Evolutionary conservation across 1,284 basidiomycete species (phyloP), one percentile per base, ranked within the genome.

Genomic region (Marasmius oreades): DNA sequence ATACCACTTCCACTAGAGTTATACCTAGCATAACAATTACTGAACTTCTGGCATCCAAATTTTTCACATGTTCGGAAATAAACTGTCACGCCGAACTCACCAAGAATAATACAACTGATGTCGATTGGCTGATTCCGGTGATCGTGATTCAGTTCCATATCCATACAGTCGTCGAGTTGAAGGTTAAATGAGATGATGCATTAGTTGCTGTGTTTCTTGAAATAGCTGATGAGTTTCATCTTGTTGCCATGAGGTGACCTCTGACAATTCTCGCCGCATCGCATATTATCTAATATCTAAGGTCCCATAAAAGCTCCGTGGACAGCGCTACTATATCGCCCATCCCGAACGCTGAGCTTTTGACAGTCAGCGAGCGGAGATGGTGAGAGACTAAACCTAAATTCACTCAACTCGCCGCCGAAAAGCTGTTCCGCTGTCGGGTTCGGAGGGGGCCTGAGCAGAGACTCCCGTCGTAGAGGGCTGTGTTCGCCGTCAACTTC

Each of bases 171-270:
- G 37, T 53, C 52, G 55, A 51, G 47, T 44, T 55, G 37, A 43
- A 42, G 24, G 18, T 34, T 53, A 53, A 34, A 42, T 33, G 43
- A 52, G 37, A 34, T 51, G 50, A 56, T 48, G 51, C 36, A 47
- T 33, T 48, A 53, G 52, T 57, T 53, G 55, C 51, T 53, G 51
- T n/a, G 36, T 37, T 42, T 18, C 43, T 22, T n/a, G 8, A 33
- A 24, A 28, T 44, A 37, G 28, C 11, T 26, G 52, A 11, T 53
- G 47, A 24, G 24, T 31, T 53, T 39, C 51, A 45, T 14, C 12
- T n/a, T n/a, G n/a, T n/a, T 36, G 31, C 11, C 22, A 24, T 16
- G n/a, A 45, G 11, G 44, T 24, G 23, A 10, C 28, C 28, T 10
- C 10, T 31, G 16, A 20, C 39, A 42, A 7, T 18, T 42, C 39